A percentile compares a stretch with the other conserved stretches of the same genome.
Evolutionary conservation across 331 rosid species (phyloP).

Genomic region (Arachis monticola): DNA sequence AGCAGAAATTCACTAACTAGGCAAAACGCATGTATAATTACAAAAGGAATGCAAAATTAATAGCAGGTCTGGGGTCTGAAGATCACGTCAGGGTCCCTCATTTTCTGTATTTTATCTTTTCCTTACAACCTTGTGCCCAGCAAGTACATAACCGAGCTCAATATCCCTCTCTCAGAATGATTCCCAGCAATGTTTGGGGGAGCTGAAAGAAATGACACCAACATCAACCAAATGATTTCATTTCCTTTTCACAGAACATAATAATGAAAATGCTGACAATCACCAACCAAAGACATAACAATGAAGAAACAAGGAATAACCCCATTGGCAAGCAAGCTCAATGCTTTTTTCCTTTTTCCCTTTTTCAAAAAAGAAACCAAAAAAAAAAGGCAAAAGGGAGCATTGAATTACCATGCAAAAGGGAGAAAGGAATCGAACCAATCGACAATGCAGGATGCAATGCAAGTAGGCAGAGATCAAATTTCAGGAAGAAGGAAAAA

Average conservation of each 20-base stretch:
- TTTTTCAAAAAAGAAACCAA: not conserved
- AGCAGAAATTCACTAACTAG: constrained; percentile 48
- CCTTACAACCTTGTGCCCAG: constrained; percentile 50
- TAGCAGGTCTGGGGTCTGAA: constrained; percentile 44
- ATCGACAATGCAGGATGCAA: constrained; percentile 40
- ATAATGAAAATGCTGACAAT: constrained; percentile 5
- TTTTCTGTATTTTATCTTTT: constrained; percentile 31
- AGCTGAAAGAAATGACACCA: constrained; percentile 49
- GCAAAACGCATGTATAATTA: constrained; percentile 34
- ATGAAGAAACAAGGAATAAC: constrained; percentile 59
- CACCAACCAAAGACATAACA: not conserved
- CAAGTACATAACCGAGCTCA: constrained; percentile 45
- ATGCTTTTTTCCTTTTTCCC: not conserved
- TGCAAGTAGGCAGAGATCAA: constrained; percentile 31
- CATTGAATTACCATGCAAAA: constrained; percentile 53
- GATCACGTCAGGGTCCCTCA: constrained; percentile 69
- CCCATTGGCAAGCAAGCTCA: constrained; percentile 67
- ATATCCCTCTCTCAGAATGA: constrained; percentile 39
- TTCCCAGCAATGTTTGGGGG: constrained; percentile 35
- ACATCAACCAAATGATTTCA: constrained; percentile 34
- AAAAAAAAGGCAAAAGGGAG: constrained; percentile 15
- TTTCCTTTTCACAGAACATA: not conserved
- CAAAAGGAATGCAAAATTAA: constrained; percentile 37
- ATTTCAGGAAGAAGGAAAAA: constrained; percentile 43
- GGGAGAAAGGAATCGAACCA: constrained; percentile 39